phyloP scores from a whole-genome alignment of 2,329 filamentous ascomycete species.

The Triangularia setosa region DNA sequence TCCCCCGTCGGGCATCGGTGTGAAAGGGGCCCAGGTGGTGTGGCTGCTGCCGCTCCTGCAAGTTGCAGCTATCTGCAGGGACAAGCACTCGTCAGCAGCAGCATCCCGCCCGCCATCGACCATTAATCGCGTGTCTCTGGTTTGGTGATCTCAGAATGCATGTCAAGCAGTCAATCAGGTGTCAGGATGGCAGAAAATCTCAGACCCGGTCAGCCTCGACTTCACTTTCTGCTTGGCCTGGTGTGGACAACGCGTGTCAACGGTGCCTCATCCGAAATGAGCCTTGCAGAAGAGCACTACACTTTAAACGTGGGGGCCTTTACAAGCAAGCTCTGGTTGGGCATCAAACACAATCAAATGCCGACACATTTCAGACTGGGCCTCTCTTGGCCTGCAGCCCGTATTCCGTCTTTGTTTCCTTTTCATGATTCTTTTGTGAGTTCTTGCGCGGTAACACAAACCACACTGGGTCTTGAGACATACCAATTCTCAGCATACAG shows the following conservation, averaged over 20 bases:
- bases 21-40: background rate
- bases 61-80: background rate
- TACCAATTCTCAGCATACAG: constrained; percentile 55
- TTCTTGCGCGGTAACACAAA: constrained; percentile 32
- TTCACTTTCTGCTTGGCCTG: background rate
- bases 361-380: background rate
- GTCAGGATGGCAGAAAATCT: background rate
- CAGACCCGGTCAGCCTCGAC: background rate
- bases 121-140: background rate
- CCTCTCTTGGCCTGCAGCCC: background rate
- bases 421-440: constrained; percentile 28
- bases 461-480: constrained; percentile 37
- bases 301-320: background rate
- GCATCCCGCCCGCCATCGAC: background rate
- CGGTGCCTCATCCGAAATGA: background rate
- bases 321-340: background rate
- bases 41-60: background rate
- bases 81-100: background rate
- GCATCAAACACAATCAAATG: background rate
- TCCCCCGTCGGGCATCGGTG: background rate
- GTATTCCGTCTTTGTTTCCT: background rate
- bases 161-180: background rate
- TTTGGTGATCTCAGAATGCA: background rate
- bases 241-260: background rate
- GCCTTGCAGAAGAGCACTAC: background rate